Percentiles rank a stretch among this genome's conserved stretches.
phyloP scores from a whole-genome alignment of 305 asterid species.

The Fraxinus latifolia region DNA sequence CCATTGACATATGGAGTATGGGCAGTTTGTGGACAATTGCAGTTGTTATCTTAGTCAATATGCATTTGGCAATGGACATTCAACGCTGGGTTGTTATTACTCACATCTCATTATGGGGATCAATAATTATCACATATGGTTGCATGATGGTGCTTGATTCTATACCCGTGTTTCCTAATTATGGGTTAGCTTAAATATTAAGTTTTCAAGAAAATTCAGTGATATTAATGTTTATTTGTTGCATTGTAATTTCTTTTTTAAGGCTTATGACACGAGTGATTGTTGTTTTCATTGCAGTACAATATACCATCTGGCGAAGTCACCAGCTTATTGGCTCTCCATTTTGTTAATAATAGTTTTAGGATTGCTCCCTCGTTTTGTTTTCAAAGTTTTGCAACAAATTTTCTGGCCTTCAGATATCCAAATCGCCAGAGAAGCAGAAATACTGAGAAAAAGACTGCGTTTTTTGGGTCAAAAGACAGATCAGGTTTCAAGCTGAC shows the following conservation, averaged over 20 bases:
- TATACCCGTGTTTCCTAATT: constrained; percentile 62
- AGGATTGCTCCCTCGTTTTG: constrained; percentile 88
- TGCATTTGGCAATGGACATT: constrained; percentile 93
- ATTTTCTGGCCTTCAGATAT: constrained; percentile 86
- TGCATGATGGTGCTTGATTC: constrained; percentile 87
- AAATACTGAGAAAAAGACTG: constrained; percentile 53
- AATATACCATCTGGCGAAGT: constrained; percentile 66
- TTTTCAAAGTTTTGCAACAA: constrained; percentile 64
- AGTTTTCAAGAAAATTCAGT: constrained; percentile 9
- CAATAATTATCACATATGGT: constrained; percentile 71
- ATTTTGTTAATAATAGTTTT: constrained; percentile 66
- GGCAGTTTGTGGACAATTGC: constrained; percentile 97
- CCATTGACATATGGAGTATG: constrained; percentile 89
- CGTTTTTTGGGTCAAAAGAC: constrained; percentile 39
- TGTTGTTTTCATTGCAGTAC: constrained; percentile 58
- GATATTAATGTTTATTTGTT: background rate
- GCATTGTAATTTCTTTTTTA: background rate
- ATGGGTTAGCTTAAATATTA: constrained; percentile 58
- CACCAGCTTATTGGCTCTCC: constrained; percentile 84
- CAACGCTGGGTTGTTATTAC: constrained; percentile 74
- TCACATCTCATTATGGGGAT: constrained; percentile 90
- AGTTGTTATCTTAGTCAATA: constrained; percentile 78
- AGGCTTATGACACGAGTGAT: constrained; percentile 15
- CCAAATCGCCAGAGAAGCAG: constrained; percentile 92
- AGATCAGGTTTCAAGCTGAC: constrained; percentile 48